Evolutionary conservation across 1,139 yeast species (phyloP), one percentile per base, ranked within the genome.

Genomic region (Scheffersomyces quercinus): DNA sequence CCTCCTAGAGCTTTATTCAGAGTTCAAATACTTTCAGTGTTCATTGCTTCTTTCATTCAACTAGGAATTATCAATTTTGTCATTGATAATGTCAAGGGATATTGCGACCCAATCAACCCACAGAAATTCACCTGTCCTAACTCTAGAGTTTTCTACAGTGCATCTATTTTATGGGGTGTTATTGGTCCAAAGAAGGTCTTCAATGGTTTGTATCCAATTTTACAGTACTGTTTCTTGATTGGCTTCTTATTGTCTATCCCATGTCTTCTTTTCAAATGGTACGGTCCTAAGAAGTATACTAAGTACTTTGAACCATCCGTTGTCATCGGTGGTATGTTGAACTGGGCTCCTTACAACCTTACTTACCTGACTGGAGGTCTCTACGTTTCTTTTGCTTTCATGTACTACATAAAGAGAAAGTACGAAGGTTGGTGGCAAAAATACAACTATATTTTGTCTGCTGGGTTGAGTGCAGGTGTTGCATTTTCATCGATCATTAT

Each of bases 81-180:
- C 82, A 58, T 81, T 26, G 60, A 65, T 28, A 69, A 70, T 45
- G 65, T 80, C 45, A 59, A 64, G n/a, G 76, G 70, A 39, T 64
- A 77, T 50, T 83, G 88, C 61, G 59, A 61, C 3, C 62, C 70
- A 13, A 52, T 56, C 30, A 80, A 79, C 44, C 40, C 56, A 7
- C 63, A 71, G 29, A 64, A 64, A 26, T 79, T 77, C 55, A 65
- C 77, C 2, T 81, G 85, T 56, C 81, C 79, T 28, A 65, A 59
- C 37, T 70, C 73, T 13, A 64, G 59, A 34, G 75, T 75, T 1
- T 80, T 74, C 57, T 82, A 68, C 64, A 70, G 71, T 40, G 81
- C 88, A 5, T 75, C 83, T 5, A 74, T 83, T 33, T 69, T 80
- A 37, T 84, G 88, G 88, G 87, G 88, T 44, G 78, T 79, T 9